Evolutionary conservation across 1,139 yeast genomes (phyloP).

Genomic region (Sporopachydermia cereana): DNA sequence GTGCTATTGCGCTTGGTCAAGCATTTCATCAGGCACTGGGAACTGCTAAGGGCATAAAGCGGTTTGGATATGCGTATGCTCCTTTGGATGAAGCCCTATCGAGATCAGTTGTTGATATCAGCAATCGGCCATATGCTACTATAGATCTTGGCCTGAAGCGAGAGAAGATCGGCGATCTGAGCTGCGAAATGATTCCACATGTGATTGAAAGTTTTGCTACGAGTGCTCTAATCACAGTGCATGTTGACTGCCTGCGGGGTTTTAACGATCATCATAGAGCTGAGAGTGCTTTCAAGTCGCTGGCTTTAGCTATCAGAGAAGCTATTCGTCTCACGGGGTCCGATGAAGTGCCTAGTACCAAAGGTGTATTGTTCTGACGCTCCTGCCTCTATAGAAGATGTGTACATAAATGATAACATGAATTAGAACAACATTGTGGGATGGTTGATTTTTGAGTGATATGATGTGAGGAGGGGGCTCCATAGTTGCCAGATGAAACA

Average conservation of each 20-base stretch:
- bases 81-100: constrained; percentile 94
- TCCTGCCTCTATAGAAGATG: not conserved
- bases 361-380: constrained; percentile 66
- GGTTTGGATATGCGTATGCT: constrained; percentile 92
- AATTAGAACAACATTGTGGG: no score
- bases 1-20: constrained; percentile 80
- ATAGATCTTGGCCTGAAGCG: constrained; percentile 81
- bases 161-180: constrained; percentile 85
- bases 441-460: no score
- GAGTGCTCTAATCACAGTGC: constrained; percentile 81
- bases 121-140: constrained; percentile 87
- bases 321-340: constrained; percentile 77
- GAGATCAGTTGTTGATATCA: constrained; percentile 87
- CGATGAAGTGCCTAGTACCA: constrained; percentile 89
- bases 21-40: constrained; percentile 90
- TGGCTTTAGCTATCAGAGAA: constrained; percentile 84
- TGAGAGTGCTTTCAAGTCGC: constrained; percentile 91
- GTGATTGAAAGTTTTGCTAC: constrained; percentile 90
- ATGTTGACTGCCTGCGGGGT: constrained; percentile 89
- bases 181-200: constrained; percentile 96
- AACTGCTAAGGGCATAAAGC: constrained; percentile 75
- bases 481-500: no score
- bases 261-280: constrained; percentile 93
- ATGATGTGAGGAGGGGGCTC: no score
- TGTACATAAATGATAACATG: not conserved